Base-by-base conservation (phyloP, 768 basidiomycete genomes). In the Tubosaeta sp. region DNA sequence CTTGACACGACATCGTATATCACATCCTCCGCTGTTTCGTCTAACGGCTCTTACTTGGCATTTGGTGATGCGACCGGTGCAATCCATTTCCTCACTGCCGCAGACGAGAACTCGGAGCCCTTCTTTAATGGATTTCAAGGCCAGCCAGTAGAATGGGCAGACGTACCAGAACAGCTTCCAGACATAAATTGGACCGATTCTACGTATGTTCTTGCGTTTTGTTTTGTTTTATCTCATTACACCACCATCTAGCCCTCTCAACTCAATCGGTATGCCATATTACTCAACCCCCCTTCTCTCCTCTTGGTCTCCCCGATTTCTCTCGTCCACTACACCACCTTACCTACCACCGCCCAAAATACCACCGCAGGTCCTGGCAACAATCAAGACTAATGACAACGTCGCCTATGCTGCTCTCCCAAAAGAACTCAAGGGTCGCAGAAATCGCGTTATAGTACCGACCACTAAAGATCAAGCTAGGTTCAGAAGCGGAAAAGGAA, bases 41-140 rank as follows among this genome's bases (percentile, higher is more conserved):
- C 90, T 2, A 87, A 87, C 4, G 92, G 89, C 31, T 83, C 87
- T n/a, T 96, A 92, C 61, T 76, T 98, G 63, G 94, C 91, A 1
- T 93, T 94, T 58, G 94, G 93, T 1, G 94, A 96, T 60, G 83
- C 86, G 0, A 85, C 90, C 38, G 94, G 94, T 16, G 73, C 76
- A 6, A 78, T 97, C 3, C 92, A 95, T 69, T 71, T 98, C 16
- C 72, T 93, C 61, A 82, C 87, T 44, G 87, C 89, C 47, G 80
- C 86, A 36, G 83, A 85, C 44, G 79, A 76, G 3, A 76, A 75
- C 1, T 72, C 69, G 16, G 70, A 80, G 1, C 59, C 72, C 27
- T 88, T 91, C 3, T 87, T 95, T 68, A 95, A 95, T 58, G 93
- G 94, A 0, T 95, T 86, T 60, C 86, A 91, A 52, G 92, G 92